These are phyloP conservation scores for Cadophora gregata DNA, from an alignment of 2,329 filamentous ascomycete species.

Conservation along the genomic window DNA sequence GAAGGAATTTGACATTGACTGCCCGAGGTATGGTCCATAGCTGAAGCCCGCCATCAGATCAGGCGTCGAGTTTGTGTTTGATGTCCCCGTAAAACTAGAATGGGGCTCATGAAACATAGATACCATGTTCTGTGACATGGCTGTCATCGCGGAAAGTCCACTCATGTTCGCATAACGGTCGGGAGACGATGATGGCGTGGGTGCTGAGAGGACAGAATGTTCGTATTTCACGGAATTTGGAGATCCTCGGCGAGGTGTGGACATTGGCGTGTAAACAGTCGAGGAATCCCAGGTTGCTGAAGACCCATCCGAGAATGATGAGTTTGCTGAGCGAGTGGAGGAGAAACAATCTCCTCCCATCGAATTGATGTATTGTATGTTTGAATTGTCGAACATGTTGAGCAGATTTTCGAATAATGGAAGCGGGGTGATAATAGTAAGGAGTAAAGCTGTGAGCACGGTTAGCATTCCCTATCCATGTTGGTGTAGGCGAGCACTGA, in stretches of 20 bases:
- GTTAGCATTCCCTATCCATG: constrained; percentile 15
- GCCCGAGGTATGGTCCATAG: constrained; percentile 13
- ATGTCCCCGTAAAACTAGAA: not conserved
- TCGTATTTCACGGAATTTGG: constrained; percentile 29
- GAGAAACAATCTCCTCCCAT: constrained; percentile 24
- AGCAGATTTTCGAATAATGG: not conserved
- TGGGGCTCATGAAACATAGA: constrained; percentile 24
- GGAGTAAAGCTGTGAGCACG: not conserved
- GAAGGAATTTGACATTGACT: constrained; percentile 19
- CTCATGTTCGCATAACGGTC: constrained; percentile 17
- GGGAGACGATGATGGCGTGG: constrained; percentile 25
- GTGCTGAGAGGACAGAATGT: constrained; percentile 24
- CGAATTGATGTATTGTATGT: constrained; percentile 12
- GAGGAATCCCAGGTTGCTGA: constrained; percentile 23
- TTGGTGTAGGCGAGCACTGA: constrained; percentile 13
- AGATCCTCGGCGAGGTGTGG: constrained; percentile 28
- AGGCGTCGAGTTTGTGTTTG: not conserved
- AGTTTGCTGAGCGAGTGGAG: constrained; percentile 16
- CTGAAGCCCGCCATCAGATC: constrained; percentile 14
- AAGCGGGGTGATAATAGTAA: not conserved
- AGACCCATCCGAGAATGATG: constrained; percentile 24
- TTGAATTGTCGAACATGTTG: constrained; percentile 32
- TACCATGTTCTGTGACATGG: constrained; percentile 32
- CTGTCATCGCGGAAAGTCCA: constrained; percentile 29
- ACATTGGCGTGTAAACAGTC: constrained; percentile 16